Base-by-base conservation (phyloP, 768 basidiomycete genomes). In the Gautieria morchelliformis region DNA sequence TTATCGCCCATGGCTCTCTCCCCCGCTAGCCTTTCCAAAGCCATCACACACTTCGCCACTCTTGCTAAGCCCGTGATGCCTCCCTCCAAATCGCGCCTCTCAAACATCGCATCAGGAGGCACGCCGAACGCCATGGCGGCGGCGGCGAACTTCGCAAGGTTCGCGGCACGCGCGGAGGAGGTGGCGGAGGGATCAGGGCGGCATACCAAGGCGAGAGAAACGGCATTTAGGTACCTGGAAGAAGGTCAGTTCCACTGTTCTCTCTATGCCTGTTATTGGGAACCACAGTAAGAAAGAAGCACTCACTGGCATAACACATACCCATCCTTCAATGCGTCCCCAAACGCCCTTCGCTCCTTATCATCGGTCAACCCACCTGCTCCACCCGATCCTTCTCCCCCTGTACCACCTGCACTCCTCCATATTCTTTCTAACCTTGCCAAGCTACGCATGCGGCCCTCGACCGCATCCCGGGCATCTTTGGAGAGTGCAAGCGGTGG, bases 271-370 rank as follows among this genome's bases (percentile, higher is more conserved):
- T 30, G 24, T 17, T 6, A 4, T n/a, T 15, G 3, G n/a, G 15
- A 49, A 5, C 27, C 27, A 27, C 3, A 49, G 32, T 27, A 49
- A 33, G 24, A 46, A 46, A 46, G 44, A 41, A 52, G 61, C 37
- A 83, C 92, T 73, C 66, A 94, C 93, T 89, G 85, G 82, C 93
- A 93, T 22, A 95, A 77, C 20, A 94, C 80, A 68, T 84, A 87
- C 1, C 93, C 93, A 71, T 95, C 93, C 63, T 82, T 72, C 56
- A 94, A 67, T 0, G 87, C 83, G 54, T 93, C 89, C 35, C 76
- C 74, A 64, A 93, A 95, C 33, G 81, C 68, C 53, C 75, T 77
- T 61, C 85, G 73, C 69, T 93, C 89, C 64, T 84, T 75, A 61
- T 91, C 89, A 70, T 88, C 89, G 37, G 84, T 84, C 14, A 37